phyloP scores from a whole-genome alignment of 2,329 filamentous ascomycete species.

The Microsporum ferrugineum region DNA sequence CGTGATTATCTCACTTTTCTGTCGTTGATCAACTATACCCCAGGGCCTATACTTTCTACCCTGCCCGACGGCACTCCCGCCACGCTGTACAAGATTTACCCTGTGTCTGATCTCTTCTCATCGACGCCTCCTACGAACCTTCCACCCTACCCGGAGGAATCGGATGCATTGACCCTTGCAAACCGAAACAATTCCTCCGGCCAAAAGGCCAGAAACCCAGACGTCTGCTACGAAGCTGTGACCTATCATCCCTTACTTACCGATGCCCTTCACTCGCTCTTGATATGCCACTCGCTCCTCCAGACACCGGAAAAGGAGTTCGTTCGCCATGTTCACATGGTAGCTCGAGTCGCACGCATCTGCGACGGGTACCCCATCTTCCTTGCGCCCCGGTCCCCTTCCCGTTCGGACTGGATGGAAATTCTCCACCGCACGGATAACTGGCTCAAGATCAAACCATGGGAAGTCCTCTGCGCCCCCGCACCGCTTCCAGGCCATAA shows the following conservation, averaged over 20 bases:
- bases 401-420: slow-evolving; percentile 70
- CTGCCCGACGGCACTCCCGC: slow-evolving; percentile 23
- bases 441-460: slow-evolving; percentile 56
- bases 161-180: slow-evolving; percentile 18
- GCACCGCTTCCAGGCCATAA: slow-evolving; percentile 40
- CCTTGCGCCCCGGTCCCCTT: slow-evolving; percentile 57
- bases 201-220: slow-evolving; percentile 26
- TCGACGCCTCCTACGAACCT: slow-evolving; percentile 55
- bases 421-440: slow-evolving; percentile 56
- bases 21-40: slow-evolving; percentile 66
- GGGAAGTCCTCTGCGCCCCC: slow-evolving; percentile 60
- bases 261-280: slow-evolving; percentile 65
- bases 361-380: slow-evolving; percentile 74
- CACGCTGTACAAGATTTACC: slow-evolving; percentile 37
- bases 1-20: slow-evolving; percentile 64
- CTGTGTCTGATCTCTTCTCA: slow-evolving; percentile 57
- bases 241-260: slow-evolving; percentile 73
- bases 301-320: slow-evolving; percentile 71
- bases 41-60: slow-evolving; percentile 50
- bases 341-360: slow-evolving; percentile 60
- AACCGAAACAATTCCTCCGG: neutral
- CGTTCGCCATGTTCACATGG: slow-evolving; percentile 69
- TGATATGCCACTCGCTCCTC: slow-evolving; percentile 66
- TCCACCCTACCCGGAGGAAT: slow-evolving; percentile 51
- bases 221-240: slow-evolving; percentile 49